Evolutionary conservation across 352 stramenopile species (phyloP), one percentile per base, ranked within the genome.

Genomic region (Globisporangium viniferum): DNA sequence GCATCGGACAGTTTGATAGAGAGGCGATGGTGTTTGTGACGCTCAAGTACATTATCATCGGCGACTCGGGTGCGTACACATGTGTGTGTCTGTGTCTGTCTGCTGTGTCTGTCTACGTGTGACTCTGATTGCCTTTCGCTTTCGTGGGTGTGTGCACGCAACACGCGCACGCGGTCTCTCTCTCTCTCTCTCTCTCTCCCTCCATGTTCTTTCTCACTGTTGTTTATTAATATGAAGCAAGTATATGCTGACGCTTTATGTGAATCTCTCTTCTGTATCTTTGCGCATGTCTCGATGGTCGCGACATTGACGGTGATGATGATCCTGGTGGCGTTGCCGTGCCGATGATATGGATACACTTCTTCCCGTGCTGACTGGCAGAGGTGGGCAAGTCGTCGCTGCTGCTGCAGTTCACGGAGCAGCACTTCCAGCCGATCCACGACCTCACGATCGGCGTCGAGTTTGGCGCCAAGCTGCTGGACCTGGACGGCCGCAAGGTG

Each of bases 361-460:
- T n/a, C 41, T 49, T 49, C 41, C 41, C 15, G 8, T 48, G 27
- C 53, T 62, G 35, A 15, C 8, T 49, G 33, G n/a, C 53, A 81
- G 88, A 93, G 69, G 91, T 97, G 44, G 91, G 90, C 68, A 97
- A 97, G 78, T 95, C 83, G 65, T 95, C 86, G 62, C 80, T 97
- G 53, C 74, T 97, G 56, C 74, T 97, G 63, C 91, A 96, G 75
- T 97, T 97, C 81, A 96, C 88, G 18, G 90, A 97, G 73, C 81
- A 97, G 67, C 88, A 93, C 63, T 97, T 97, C 76, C 86, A 93
- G 70, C 82, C 87, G 36, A 90, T 93, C 56, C 91, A 97, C 73
- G 89, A 96, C 73, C 80, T 97, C 64, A 97, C 91, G 27, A 96
- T 97, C 69, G 91, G 91, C 67, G 91, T 97, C 27, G 91, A 97